Base-by-base conservation (phyloP, 2,329 filamentous ascomycete species). In the Dichotomopilus funicola region DNA sequence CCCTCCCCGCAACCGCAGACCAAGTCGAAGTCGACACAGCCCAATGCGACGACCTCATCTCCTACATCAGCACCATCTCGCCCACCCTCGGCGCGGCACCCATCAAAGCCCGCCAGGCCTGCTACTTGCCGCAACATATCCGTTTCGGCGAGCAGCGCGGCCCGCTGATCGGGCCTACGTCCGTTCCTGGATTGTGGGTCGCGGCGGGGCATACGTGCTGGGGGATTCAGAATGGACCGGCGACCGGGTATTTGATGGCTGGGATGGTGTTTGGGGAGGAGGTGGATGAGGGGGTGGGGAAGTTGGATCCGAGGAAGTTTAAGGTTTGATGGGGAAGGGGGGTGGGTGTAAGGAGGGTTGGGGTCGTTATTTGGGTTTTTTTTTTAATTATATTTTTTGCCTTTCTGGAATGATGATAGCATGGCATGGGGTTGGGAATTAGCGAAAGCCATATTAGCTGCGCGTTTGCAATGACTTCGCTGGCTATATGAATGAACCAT, bases 191-290 rank as follows among this genome's bases (percentile, higher is more conserved):
- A 0, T 66, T 97, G 44, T 86, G 87, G 69, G 76, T 97, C 57
- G 94, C 94, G 0, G 81, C 89, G 0, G 94, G 94, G 0, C 94
- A 99, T 75, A 96, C 91, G 1, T 97, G 92, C 73, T 99, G 94
- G 94, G 94, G 94, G 0, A 96, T 99, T 27, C 92, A 97, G 73
- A 97, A 99, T 73, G 90, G 85, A 0, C 91, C 92, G 1, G 94
- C 80, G 1, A 97, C 92, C 6, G 89, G 89, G 4, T 89, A 86
- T 71, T 70, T 92, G 41, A 86, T 94, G 75, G 86, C 87, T 40
- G 88, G 92, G 70, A 83, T 88, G 71, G 73, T 94, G 2, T 83
- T 91, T 53, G 88, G 88, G 0, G 71, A 74, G 57, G 81, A 86
- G 1, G 84, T 71, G 65, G 91, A 87, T 63, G 86, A 87, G 4